Evolutionary conservation across 768 basidiomycete species (phyloP), one percentile per base, ranked within the genome.

Genomic region (Russula griseocarnosa): DNA sequence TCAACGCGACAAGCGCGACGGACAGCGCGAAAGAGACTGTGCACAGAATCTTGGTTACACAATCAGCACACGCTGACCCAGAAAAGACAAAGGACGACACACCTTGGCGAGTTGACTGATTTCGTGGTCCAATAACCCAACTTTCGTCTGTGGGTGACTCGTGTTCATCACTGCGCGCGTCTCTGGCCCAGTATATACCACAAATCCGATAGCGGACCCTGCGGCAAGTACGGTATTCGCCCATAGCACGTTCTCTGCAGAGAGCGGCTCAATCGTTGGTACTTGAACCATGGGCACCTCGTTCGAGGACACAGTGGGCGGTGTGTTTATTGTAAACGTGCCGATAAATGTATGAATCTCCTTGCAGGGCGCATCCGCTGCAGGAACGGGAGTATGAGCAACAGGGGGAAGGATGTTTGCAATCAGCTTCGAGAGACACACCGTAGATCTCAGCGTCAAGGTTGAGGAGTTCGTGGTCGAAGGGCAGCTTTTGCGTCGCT

Each of bases 111-210:
- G 82, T 53, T 86, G 84, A 72, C 98, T 98, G 67, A 99, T 95
- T 74, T 99, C 97, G 55, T 93, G 70, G 75, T 99, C 97, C 60
- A 98, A 73, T 53, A 95, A 72, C 3, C 97, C 97, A 52, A 92
- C 84, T 74, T 99, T 99, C 1, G 95, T 98, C 69, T 87, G 88
- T 0, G 97, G 95, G 75, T 96, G 94, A 69, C 92, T 94, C 5
- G 97, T 99, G 69, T 99, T 99, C 93, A 99, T 94, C 26, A 98
- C 96, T 1, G 97, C 97, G 36, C 36, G 81, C 8, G 96, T 98
- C 74, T 99, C 95, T 0, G 87, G 76, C 0, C 97, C 97, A 2
- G 97, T 98, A 73, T 98, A 99, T 3, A 97, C 81, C 24, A 99
- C 86, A 60, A 98, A 87, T 3, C 95, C 94, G 44, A 98, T 83